Evolutionary conservation across 2,329 filamentous ascomycete genomes (phyloP).

Genomic region (Huntiella omanensis): DNA sequence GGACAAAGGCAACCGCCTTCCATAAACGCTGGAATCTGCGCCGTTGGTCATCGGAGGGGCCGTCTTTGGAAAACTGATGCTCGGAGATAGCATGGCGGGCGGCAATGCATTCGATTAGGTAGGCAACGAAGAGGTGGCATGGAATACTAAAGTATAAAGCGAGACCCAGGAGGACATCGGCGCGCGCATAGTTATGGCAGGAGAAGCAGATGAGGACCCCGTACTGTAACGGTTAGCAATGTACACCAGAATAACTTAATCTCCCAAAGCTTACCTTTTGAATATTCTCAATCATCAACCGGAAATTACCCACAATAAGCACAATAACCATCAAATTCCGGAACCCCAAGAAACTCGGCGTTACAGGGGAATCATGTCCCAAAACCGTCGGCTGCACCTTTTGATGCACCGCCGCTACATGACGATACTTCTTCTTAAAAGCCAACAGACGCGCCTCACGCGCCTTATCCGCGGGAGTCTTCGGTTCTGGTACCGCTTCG

Average conservation of each 20-base stretch:
- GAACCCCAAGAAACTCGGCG: conserved; percentile 82
- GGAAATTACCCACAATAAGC: conserved; percentile 77
- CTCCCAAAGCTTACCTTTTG: conserved; percentile 48
- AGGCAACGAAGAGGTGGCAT: conserved; percentile 76
- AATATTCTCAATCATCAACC: conserved; percentile 90
- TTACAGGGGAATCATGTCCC: conserved; percentile 57
- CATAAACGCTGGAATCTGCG: conserved; percentile 57
- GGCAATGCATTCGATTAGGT: conserved; percentile 70
- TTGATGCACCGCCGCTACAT: conserved; percentile 75
- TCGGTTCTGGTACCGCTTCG: no score
- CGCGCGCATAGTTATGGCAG: conserved; percentile 69
- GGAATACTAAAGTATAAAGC: conserved; percentile 75
- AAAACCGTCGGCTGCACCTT: conserved; percentile 55
- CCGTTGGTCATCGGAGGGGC: conserved; percentile 37
- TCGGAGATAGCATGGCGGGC: conserved; percentile 52
- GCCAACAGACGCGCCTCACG: conserved; percentile 8
- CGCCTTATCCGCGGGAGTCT: conserved; percentile 1
- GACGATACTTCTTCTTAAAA: conserved; percentile 51
- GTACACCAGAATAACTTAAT: not conserved
- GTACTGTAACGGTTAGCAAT: conserved; percentile 39
- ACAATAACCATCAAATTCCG: conserved; percentile 93
- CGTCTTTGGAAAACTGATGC: conserved; percentile 21
- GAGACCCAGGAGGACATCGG: conserved; percentile 58
- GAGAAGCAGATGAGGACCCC: conserved; percentile 82
- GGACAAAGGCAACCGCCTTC: conserved; percentile 60